Evolutionary conservation across 345 rosid species (phyloP), one percentile per base, ranked within the genome.

Genomic region (Sonneratia alba): DNA sequence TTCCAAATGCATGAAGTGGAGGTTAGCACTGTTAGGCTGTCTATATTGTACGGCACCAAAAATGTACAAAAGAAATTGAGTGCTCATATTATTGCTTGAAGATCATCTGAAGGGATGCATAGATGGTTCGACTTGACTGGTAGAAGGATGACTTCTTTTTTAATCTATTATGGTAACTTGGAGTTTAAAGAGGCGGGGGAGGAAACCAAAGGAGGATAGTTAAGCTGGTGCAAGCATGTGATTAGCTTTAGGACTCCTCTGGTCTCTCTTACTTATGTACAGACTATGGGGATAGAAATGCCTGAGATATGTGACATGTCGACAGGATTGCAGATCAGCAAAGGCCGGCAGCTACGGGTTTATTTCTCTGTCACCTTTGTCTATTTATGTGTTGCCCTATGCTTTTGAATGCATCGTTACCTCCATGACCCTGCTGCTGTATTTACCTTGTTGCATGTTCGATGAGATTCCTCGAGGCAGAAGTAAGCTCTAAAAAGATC

Each of bases 371-470:
- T 18, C 18, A 2, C 1, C 62, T 18, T 22, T 56, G 49, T 11
- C 8, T n/a, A 8, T n/a, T 15, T 49, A 15, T 49, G 18, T 14
- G 15, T 49, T 49, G 16, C 27, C 32, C 62, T 11, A 2, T 24
- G 65, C 65, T 61, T 40, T 63, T 72, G 61, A 57, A 72, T 64
- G 74, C 47, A 62, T 40, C 47, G 12, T 18, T 68, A 42, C 37
- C 43, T 1, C 32, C 74, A 42, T 64, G 40, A 19, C 57, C 47
- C 43, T 47, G 56, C 1, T 61, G 65, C 36, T 61, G 62, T 56
- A 56, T 56, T 56, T 56, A 56, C n/a, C 72, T 80, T 79, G 67
- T 74, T 74, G 69, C 71, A 73, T 74, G 87, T 81, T 77, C 76
- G 74, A 69, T 70, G 65, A 76, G 68, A 71, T 77, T 51, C 70